phyloP scores from a whole-genome alignment of 2,329 filamentous ascomycete genomes.

The Cercospora beticola region DNA sequence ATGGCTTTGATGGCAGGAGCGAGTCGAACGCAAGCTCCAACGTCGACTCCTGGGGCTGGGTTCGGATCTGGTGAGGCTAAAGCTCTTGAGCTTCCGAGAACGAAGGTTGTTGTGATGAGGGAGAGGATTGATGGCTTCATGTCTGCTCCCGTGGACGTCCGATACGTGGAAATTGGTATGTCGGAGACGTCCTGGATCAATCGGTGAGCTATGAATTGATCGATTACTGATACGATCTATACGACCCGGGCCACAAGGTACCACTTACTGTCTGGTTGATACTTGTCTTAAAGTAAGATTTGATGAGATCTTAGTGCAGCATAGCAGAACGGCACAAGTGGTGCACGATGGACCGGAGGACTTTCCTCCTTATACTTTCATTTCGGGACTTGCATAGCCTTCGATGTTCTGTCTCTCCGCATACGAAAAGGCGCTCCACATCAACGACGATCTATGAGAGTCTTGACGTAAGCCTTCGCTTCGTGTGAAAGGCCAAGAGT shows the following conservation, averaged over 20 bases:
- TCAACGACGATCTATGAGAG: background rate
- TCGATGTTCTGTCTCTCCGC: slow-evolving; percentile 1
- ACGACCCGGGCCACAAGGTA: background rate
- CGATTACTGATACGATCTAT: background rate
- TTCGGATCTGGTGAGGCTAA: background rate
- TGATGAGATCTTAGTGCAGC: background rate
- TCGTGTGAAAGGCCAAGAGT: background rate
- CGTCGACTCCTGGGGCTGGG: background rate
- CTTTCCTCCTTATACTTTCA: background rate
- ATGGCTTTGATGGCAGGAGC: background rate
- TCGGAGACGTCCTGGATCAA: no score
- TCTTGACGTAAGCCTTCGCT: background rate
- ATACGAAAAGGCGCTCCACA: background rate
- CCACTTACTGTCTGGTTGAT: background rate
- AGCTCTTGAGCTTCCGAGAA: background rate
- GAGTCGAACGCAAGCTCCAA: background rate
- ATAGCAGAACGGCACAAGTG: background rate
- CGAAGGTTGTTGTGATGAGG: background rate
- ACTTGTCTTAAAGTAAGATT: background rate
- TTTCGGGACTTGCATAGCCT: background rate
- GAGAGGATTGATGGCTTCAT: background rate
- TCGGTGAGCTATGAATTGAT: background rate
- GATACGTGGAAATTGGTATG: no score
- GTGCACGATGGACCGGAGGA: background rate
- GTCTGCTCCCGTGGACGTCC: background rate